These are phyloP conservation scores for Houttuynia cordata DNA, from an alignment of 164 flowering plant genomes.

Conservation along the genomic window DNA sequence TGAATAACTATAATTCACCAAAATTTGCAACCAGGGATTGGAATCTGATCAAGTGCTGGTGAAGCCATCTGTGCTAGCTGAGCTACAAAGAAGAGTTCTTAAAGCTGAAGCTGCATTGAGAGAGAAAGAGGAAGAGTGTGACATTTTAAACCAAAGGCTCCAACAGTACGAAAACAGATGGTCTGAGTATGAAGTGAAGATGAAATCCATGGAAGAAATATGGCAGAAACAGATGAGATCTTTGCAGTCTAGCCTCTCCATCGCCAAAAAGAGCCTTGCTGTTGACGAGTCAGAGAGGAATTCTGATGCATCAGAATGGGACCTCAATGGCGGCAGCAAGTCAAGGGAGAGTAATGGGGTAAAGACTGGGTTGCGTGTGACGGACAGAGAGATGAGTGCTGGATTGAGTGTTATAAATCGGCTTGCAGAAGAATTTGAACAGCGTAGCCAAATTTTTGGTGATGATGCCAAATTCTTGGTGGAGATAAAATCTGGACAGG, in stretches of 20 bases:
- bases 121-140: constrained; percentile 89
- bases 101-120: constrained; percentile 85
- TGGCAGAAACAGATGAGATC: constrained; percentile 99
- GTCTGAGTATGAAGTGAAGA: constrained; percentile 88
- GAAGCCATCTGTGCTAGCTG: constrained; percentile 73
- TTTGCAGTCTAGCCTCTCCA: constrained; percentile 82
- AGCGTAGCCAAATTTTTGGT: constrained; percentile 77
- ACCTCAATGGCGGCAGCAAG: constrained; percentile 23
- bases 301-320: constrained; percentile 77
- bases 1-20: neutral
- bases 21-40: constrained; percentile 25
- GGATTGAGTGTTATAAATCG: constrained; percentile 76
- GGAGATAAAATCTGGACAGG: constrained; percentile 89
- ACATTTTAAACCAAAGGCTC: constrained; percentile 77
- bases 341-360: constrained; percentile 47
- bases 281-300: constrained; percentile 57
- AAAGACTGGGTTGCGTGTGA: constrained; percentile 21
- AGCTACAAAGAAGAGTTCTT: constrained; percentile 78
- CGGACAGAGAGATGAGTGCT: constrained; percentile 42
- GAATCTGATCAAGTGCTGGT: constrained; percentile 71
- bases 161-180: constrained; percentile 90
- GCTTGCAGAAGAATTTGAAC: constrained; percentile 85
- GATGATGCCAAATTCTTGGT: constrained; percentile 97
- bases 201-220: constrained; percentile 98
- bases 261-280: constrained; percentile 84